phyloP scores from a whole-genome alignment of 2,329 filamentous ascomycete genomes.

The Ophiosphaerella narmari region DNA sequence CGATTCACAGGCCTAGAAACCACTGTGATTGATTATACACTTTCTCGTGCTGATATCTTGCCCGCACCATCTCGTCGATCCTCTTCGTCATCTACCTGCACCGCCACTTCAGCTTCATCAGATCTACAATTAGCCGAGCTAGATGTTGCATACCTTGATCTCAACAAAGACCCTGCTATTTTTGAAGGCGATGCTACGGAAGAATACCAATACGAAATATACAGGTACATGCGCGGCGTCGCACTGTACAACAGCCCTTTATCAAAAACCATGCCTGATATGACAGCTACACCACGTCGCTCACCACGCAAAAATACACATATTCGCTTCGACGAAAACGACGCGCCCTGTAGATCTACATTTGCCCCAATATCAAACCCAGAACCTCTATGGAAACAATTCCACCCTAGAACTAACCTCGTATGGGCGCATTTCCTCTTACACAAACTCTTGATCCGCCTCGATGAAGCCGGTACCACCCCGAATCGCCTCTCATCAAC shows the following conservation, averaged over 20 bases:
- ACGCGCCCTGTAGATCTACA: conserved; percentile 1
- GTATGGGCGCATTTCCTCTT: conserved; percentile 68
- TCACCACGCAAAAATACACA: conserved; percentile 34
- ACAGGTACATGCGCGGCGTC: conserved; percentile 56
- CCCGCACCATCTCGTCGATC: conserved; percentile 9
- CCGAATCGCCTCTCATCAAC: conserved; percentile 23
- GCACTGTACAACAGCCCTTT: conserved; percentile 53
- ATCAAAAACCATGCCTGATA: conserved; percentile 6
- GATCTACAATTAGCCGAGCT: conserved; percentile 1
- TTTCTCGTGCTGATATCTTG: conserved; percentile 63
- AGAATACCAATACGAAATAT: conserved; percentile 62
- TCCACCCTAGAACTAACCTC: conserved; percentile 64
- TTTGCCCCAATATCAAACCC: not conserved
- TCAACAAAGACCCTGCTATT: conserved; percentile 49
- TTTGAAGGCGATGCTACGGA: conserved; percentile 54
- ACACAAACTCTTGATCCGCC: conserved; percentile 56
- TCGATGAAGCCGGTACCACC: conserved; percentile 21
- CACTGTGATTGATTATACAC: conserved; percentile 70
- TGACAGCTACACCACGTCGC: conserved; percentile 20
- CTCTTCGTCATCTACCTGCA: conserved; percentile 14
- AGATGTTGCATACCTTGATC: conserved; percentile 52
- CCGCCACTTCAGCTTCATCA: conserved; percentile 7
- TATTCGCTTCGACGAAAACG: conserved; percentile 28
- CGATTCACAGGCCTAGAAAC: conserved; percentile 62
- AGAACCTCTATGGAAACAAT: conserved; percentile 54